Evolutionary conservation across 306 rosid genomes (phyloP).

Genomic region (Ziziphus jujuba): DNA sequence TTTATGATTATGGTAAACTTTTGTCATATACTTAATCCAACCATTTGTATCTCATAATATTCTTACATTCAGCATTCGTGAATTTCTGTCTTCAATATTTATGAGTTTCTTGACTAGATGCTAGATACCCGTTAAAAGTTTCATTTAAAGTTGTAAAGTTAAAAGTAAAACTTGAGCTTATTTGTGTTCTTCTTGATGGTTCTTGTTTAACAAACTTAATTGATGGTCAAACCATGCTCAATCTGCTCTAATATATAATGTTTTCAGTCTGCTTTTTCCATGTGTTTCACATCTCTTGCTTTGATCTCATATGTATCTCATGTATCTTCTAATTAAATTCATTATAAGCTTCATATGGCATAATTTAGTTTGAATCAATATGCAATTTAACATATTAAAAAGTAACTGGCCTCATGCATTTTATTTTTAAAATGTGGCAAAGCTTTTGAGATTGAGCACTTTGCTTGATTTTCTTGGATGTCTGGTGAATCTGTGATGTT

Average conservation of each 20-base stretch:
- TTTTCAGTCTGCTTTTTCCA: too few relatives aligned
- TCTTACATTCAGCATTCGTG: background rate
- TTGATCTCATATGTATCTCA: constrained; percentile 6
- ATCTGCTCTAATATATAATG: too few relatives aligned
- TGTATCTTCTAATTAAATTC: background rate
- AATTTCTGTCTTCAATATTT: background rate
- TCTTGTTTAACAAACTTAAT: too few relatives aligned
- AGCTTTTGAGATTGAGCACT: background rate
- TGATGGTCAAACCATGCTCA: too few relatives aligned
- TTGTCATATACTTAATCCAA: background rate
- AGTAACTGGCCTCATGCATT: too few relatives aligned
- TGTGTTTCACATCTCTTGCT: background rate
- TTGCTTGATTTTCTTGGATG: background rate
- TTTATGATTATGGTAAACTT: background rate
- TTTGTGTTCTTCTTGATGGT: too few relatives aligned
- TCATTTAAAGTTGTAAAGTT: background rate
- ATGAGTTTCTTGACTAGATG: background rate
- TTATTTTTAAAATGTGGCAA: background rate
- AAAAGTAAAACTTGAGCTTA: too few relatives aligned
- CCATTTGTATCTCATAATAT: too few relatives aligned
- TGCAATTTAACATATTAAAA: background rate
- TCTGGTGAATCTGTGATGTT: constrained; percentile 1
- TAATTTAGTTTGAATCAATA: background rate
- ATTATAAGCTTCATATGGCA: background rate
- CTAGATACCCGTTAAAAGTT: background rate